Evolutionary conservation across 169 alveolate genomes (phyloP), one percentile per base, ranked within the genome.

Genomic region (Theileria parva): DNA sequence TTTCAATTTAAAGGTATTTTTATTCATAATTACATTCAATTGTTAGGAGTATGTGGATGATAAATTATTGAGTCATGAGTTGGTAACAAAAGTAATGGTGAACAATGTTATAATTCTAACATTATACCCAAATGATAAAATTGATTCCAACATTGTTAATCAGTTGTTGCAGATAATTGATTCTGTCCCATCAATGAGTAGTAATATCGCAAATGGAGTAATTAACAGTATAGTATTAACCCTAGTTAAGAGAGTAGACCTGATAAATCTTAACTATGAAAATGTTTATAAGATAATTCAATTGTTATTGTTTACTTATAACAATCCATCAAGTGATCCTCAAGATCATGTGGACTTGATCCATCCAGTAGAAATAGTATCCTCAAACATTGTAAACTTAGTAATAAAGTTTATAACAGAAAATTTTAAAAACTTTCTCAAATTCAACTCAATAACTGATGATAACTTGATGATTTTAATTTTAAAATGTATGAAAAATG

Each of bases 51-150:
- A 44, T 44, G 53, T 44, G 2, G 53, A 44, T 44, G 53, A 44
- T 44, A 44, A 44, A 13, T 8, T 44, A 44, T 44, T 44, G 53
- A 44, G 53, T 44, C 53, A 44, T 5, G 77, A 67, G 5, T 67
- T 51, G 27, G 34, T 34, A 9, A 30, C 28, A 30, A 66, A 27
- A 17, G 77, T 39, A 25, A 59, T 17, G 44, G 85, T 77, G 11
- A 27, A 39, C 23, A 44, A 55, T 32, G 72, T 66, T 13, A 37
- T 77, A 39, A 11, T 57, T 2, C 5, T 67, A 19, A 25, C 76
- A 28, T 50, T 67, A 71, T 80, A 73, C 34, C 79, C 88, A 4
- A 30, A 71, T 19, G 79, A 80, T 34, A 17, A 53, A 44, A 74
- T 80, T 11, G 88, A 80, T 28, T 34, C 88, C 6, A 48, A 57